Evolutionary conservation across 2,329 filamentous ascomycete species (phyloP), one percentile per base, ranked within the genome.

Genomic region (Fusarium longipes): DNA sequence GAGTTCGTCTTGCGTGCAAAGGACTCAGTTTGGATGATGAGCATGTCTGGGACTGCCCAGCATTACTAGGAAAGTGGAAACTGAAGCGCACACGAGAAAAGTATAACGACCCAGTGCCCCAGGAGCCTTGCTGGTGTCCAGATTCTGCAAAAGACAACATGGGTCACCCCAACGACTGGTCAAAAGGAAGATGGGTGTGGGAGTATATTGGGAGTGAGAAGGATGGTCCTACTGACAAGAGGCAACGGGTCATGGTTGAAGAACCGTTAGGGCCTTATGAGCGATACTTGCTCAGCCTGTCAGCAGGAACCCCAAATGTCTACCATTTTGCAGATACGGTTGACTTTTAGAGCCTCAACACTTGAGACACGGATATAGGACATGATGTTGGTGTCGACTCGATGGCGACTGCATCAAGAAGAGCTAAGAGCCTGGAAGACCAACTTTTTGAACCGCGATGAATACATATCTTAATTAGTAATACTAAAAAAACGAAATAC

Each of bases 241-340:
- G 67, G 42, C 73, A 79, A 63, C 75, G 76, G 24, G 76, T 80
- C 27, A 77, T 88, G 78, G 77, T 83, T 6, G 86, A 88, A 68
- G 85, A 87, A 70, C 81, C 78, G 6, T 68, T 87, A 6, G 85
- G 85, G 0, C 84, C 82, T 2, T 87, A 82, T 72, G 84, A 87
- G 73, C 74, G 80, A 44, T 81, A 82, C 60, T 62, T 87, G 17
- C 70, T 87, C 15, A 74, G 79, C 39, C 57, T 86, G 66, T 77
- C 82, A 18, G 79, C 78, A 0, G 82, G 83, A 1, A 74, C 70
- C 15, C 79, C 82, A 6, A 81, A 82, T 42, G 79, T 84, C 5
- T 80, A 75, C 57, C 74, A 79, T 18, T 83, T 78, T 67, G 81
- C 82, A 5, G 77, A 80, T 50, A 71, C 45, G 6, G 29, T 53